Base-by-base conservation (phyloP, 139 green algal genomes). In the Chlorella sp. region DNA sequence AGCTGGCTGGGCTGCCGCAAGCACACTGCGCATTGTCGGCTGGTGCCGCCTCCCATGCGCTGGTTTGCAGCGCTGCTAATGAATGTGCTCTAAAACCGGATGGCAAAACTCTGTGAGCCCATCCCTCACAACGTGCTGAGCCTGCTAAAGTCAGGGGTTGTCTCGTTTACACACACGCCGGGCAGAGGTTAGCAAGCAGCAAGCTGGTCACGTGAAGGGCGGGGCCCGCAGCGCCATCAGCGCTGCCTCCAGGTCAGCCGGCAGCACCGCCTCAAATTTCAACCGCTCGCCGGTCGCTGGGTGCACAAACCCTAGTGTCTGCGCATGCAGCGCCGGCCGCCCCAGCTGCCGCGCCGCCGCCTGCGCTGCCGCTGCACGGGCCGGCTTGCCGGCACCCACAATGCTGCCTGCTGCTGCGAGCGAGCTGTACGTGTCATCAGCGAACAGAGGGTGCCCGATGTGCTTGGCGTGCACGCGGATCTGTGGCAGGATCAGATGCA, bases 391-490 rank as follows among this genome's bases (percentile, higher is more conserved):
- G 76, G 69, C 79, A 38, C 60, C 77, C 40, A 83, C 58, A 17
- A 83, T 83, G 32, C 76, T 85, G 54, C 34, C 75, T 24, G 69
- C 80, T 20, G 80, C 74, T 22, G 80, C 84, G 3, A 41, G 38
- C 32, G 58, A 51, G 30, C 95, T 93, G 85, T 99, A 99, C 2
- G 89, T 90, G 7, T 94, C 92, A 78, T 99, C 97, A 1, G 90
- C 94, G 20, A 99, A 76, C n/a, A 99, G 88, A 0, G 97, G 94
- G 74, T 95, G 90, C 2, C 94, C 94, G 0, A 98, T 86, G 83
- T 99, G 90, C 73, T 93, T 92, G 34, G 95, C 92, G 85, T 98
- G 95, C 32, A 98, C 95, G 67, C 94, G 89, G 74, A 98, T 98
- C 89, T 99, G 72, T 44, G 41, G 30, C 24, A 26, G 51, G 2